Base-by-base conservation (phyloP, 1,284 basidiomycete species). In the Papiliotrema flavescens region DNA sequence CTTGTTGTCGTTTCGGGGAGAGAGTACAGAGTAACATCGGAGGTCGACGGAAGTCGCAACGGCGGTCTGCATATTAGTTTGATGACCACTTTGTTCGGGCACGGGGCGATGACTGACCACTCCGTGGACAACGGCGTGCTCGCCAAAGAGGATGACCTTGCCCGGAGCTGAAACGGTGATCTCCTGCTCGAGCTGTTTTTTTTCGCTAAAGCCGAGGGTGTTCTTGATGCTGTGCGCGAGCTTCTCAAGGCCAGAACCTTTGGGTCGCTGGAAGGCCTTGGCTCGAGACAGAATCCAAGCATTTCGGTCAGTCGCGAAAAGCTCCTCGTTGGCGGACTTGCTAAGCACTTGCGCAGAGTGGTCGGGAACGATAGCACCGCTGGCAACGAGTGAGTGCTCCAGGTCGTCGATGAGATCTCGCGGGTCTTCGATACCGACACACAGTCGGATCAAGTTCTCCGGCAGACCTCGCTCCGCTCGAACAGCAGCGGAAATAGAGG, bases 51-150 rank as follows among this genome's bases (percentile, higher is more conserved):
- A 87, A 23, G 92, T 94, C 11, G 95, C 96, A 48, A 99, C 84
- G 5, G 96, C 96, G 55, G 93, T 96, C 85, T 93, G 62, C 19
- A 3, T 23, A 28, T 41, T 24, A 19, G 49, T 45, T 34, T 20
- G 13, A 5, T 28, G 14, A 32, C 7, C 14, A 37, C n/a, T 42
- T 19, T 11, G 20, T 14, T 58, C 23, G 53, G 49, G 42, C 32
- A 39, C 2, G 13, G 26, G 17, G 24, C 8, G 36, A 34, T 5
- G n/a, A 44, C 89, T 81, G 73, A 91, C 90, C 52, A 94, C 89
- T 53, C 96, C 96, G 73, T 98, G 89, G 22, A 99, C 96, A 51
- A 99, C 96, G 17, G 96, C 96, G 77, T 99, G 96, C 78, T 99
- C 96, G 51, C 96, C 96, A 65, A 98, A 98, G 55, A 99, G 77